Conservation (phyloP, 2,329 filamentous ascomycete species). For the Xylariaceae sp. region DNA sequence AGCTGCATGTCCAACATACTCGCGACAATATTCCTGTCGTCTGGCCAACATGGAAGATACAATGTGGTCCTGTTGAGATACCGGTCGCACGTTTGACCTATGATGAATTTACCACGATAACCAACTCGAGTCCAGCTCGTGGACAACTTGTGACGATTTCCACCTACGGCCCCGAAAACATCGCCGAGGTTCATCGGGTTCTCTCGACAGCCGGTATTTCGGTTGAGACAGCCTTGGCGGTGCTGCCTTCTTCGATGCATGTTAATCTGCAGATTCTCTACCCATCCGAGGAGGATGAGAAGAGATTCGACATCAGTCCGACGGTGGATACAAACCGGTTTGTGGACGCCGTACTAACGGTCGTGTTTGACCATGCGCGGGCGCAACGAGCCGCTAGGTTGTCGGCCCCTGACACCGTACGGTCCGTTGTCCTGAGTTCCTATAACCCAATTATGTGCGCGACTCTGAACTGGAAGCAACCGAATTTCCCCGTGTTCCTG, state of each 20-base stretch:
- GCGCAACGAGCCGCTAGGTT: slow-evolving; percentile 56
- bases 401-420: slow-evolving; percentile 63
- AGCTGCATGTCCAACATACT: slow-evolving; percentile 87
- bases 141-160: slow-evolving; percentile 41
- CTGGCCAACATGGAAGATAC: slow-evolving; percentile 78
- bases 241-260: slow-evolving; percentile 74
- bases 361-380: slow-evolving; percentile 89
- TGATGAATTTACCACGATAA: slow-evolving; percentile 60
- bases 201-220: slow-evolving; percentile 74
- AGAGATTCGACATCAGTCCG: slow-evolving; percentile 62
- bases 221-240: slow-evolving; percentile 67
- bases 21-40: slow-evolving; percentile 81
- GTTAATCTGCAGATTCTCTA: slow-evolving; percentile 91
- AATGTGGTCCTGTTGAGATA: slow-evolving; percentile 70
- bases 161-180: slow-evolving; percentile 45
- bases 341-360: slow-evolving; percentile 74
- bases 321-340: slow-evolving; percentile 79
- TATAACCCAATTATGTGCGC: slow-evolving; percentile 89
- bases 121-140: slow-evolving; percentile 39
- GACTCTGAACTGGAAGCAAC: slow-evolving; percentile 97
- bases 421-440: slow-evolving; percentile 89
- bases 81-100: slow-evolving; percentile 75
- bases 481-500: slow-evolving; percentile 92
- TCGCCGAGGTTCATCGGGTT: slow-evolving; percentile 64
- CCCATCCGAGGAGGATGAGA: slow-evolving; percentile 70